Evolutionary conservation across 2,329 filamentous ascomycete species (phyloP).

Genomic region (Xylaria digitata): DNA sequence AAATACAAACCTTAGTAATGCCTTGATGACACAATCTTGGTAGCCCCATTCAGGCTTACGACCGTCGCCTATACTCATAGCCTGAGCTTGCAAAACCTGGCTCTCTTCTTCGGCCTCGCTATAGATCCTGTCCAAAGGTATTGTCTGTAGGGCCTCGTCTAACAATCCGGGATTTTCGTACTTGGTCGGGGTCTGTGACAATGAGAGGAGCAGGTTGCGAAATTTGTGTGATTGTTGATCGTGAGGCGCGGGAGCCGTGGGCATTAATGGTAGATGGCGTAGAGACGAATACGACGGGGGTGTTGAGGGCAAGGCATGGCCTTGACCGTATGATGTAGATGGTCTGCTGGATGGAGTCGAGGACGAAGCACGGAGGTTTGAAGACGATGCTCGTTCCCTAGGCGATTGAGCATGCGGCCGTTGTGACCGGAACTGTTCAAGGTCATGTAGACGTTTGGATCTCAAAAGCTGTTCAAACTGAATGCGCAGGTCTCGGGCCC

Average conservation of each 20-base stretch:
- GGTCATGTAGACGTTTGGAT: constrained; percentile 86
- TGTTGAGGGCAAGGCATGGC: constrained; percentile 44
- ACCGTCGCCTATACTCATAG: constrained; percentile 84
- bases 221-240: constrained; percentile 79
- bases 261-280: constrained; percentile 74
- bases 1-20: constrained; percentile 77
- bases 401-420: constrained; percentile 68
- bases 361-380: constrained; percentile 58
- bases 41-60: constrained; percentile 92
- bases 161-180: constrained; percentile 96
- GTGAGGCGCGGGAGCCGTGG: constrained; percentile 74
- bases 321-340: constrained; percentile 54
- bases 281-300: constrained; percentile 71
- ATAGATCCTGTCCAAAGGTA: constrained; percentile 92
- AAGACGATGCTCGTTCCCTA: constrained; percentile 62
- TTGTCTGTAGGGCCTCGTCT: constrained; percentile 87
- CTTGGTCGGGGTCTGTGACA: constrained; percentile 89
- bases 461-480: constrained; percentile 90
- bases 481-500: constrained; percentile 81
- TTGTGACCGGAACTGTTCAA: constrained; percentile 72
- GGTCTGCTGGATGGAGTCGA: constrained; percentile 57
- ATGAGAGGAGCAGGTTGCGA: constrained; percentile 82
- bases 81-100: constrained; percentile 87
- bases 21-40: constrained; percentile 93
- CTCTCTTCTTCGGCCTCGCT: constrained; percentile 93